Percentiles rank a stretch among this genome's conserved stretches.
These are phyloP conservation scores for Sphagnum fallax DNA, from an alignment of 228 moss, liverwort and hornwort species.

Conservation along the genomic window DNA sequence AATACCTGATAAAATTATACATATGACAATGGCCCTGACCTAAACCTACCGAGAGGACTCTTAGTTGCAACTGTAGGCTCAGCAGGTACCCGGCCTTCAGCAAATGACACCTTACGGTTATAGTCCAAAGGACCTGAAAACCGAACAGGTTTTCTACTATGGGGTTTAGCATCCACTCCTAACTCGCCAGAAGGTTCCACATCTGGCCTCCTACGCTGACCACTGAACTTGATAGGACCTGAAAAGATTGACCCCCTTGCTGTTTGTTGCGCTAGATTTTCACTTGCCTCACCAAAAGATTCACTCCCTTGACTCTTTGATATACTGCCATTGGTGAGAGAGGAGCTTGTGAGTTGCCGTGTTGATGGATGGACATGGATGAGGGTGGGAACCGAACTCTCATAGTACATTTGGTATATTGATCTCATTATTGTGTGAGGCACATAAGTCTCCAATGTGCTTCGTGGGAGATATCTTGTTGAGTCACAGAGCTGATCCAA, in stretches of 20 bases:
- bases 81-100: conserved; percentile 45
- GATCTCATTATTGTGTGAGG: conserved; percentile 97
- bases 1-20: conserved; percentile 10
- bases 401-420: conserved; percentile 92
- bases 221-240: conserved; percentile 84
- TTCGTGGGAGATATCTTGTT: conserved; percentile 74
- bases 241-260: conserved; percentile 88
- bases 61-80: conserved; percentile 20
- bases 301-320: conserved; percentile 25
- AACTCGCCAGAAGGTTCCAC: conserved; percentile 47
- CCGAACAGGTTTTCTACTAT: conserved; percentile 62
- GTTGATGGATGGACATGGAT: conserved; percentile 64
- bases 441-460: conserved; percentile 73
- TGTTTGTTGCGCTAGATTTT: conserved; percentile 28
- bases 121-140: conserved; percentile 96
- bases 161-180: conserved; percentile 56
- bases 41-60: conserved; percentile 50
- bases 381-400: conserved; percentile 70
- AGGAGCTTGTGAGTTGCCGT: conserved; percentile 44
- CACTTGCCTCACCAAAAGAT: conserved; percentile 20
- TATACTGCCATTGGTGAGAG: conserved; percentile 22
- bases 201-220: conserved; percentile 69
- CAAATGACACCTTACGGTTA: conserved; percentile 78
- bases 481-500: conserved; percentile 93
- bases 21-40: conserved; percentile 52